Evolutionary conservation across 1,139 yeast genomes (phyloP).

Genomic region (Saccharomyces hybrid): DNA sequence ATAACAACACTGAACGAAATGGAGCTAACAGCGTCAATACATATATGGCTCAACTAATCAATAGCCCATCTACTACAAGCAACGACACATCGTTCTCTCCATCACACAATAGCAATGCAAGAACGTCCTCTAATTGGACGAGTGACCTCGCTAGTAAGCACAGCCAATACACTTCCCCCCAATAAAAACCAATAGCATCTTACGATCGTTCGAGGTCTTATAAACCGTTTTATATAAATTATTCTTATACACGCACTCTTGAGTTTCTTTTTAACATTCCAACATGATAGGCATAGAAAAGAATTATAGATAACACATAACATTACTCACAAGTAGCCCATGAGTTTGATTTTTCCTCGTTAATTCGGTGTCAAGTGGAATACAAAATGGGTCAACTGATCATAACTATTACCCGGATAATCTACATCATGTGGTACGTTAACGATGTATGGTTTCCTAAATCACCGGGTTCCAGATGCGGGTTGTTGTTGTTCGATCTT

Average conservation of each 20-base stretch:
- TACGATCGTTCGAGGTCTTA: neutral
- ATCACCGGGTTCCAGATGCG: neutral
- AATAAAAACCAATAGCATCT: neutral
- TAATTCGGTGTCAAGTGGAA: neutral
- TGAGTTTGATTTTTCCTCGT: neutral
- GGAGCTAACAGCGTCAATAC: slow-evolving; percentile 13
- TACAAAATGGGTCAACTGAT: too few species aligned
- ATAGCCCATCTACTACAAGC: slow-evolving; percentile 6
- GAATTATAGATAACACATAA: neutral
- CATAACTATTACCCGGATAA: neutral
- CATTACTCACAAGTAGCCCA: neutral
- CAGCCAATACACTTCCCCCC: neutral
- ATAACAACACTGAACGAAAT: neutral
- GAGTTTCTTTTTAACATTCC: neutral
- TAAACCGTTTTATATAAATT: neutral
- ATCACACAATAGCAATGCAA: neutral
- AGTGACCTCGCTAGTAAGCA: neutral
- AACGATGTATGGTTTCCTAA: neutral
- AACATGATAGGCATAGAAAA: neutral
- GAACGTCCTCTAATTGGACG: neutral
- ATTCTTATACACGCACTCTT: neutral
- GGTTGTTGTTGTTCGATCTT: neutral
- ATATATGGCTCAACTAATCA: slow-evolving; percentile 20
- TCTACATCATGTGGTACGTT: neutral
- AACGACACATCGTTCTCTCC: neutral